Percentiles rank a stretch among this genome's conserved stretches.
Evolutionary conservation across 2,329 filamentous ascomycete genomes (phyloP).

Genomic region (Conoideocrella luteorostrata): DNA sequence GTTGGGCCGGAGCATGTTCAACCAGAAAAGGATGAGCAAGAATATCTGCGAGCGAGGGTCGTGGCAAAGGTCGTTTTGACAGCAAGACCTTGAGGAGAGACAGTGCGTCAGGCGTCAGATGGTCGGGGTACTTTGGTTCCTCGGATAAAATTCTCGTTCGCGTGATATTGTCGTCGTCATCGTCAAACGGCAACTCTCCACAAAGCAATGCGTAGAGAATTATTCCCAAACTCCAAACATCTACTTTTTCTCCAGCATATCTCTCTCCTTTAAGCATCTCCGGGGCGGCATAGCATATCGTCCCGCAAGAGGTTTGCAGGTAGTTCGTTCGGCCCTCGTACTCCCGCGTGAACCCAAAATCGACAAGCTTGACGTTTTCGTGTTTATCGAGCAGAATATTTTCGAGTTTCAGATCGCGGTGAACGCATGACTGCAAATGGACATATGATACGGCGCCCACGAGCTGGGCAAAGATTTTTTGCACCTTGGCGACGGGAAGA

Average conservation of each 20-base stretch:
- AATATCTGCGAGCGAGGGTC: slow-evolving; percentile 78
- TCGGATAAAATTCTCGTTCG: slow-evolving; percentile 78
- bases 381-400: slow-evolving; percentile 87
- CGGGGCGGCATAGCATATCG: slow-evolving; percentile 93
- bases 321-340: slow-evolving; percentile 95
- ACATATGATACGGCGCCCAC: slow-evolving; percentile 94
- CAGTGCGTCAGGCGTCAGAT: slow-evolving; percentile 70
- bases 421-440: slow-evolving; percentile 89
- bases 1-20: slow-evolving; percentile 81
- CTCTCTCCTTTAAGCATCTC: slow-evolving; percentile 99
- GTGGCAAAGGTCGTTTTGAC: slow-evolving; percentile 80
- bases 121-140: slow-evolving; percentile 78
- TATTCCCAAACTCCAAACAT: slow-evolving; percentile 87
- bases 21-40: slow-evolving; percentile 80
- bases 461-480: slow-evolving; percentile 92
- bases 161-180: slow-evolving; percentile 85
- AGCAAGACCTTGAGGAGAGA: slow-evolving; percentile 73
- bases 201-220: slow-evolving; percentile 78
- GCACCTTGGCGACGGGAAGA: slow-evolving; percentile 77
- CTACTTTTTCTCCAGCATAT: slow-evolving; percentile 95
- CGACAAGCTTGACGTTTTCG: slow-evolving; percentile 94
- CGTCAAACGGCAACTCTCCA: slow-evolving; percentile 88
- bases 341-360: slow-evolving; percentile 96
- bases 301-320: slow-evolving; percentile 94
- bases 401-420: slow-evolving; percentile 93